Base-by-base conservation (phyloP, 495 filamentous ascomycete genomes). In the Penicillium canescens region DNA sequence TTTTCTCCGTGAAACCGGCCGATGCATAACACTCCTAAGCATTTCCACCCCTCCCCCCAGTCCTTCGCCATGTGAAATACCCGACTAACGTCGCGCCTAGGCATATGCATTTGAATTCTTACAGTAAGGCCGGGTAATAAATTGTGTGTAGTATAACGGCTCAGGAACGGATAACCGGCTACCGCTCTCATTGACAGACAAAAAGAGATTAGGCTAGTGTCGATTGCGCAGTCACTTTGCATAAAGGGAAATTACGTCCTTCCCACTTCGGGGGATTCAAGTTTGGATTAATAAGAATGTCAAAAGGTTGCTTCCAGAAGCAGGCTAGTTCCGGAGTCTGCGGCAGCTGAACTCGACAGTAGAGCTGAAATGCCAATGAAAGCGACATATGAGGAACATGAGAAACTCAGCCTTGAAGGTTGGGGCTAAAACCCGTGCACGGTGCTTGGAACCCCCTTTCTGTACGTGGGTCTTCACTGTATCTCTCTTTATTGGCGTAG, bases 401-500 rank as follows among this genome's bases (percentile, higher is more conserved):
- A 61, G 52, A 47, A 50, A 52, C 50, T 56, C 61, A 60, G 47
- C 43, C 52, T 47, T 61, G 58, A 63, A 61, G 49, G 59, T 62
- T 63, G 56, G 63, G 50, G 52, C 63, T 66, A 66, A 65, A 16
- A 36, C 36, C 24, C 6, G 28, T 42, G 50, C 35, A 53, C 46
- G 50, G 53, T 58, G 60, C 50, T 56, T 63, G 38, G 24, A 35
- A 45, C 46, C 34, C n/a, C 20, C 18, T 43, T 45, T 33, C 14
- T 18, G 23, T 3, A n/a, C n/a, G 4, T 44, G 14, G n/a, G 39
- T 31, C 26, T 46, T 21, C 37, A 12, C 33, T 34, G 4, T 11
- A 46, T 40, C 42, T 37, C 46, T 47, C 42, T 41, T 36, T 38
- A 63, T 68, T 71, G 65, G 63, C 49, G 54, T 55, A 40, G 34